Evolutionary conservation across 768 basidiomycete species (phyloP).

Genomic region (Holtermanniella nyarrowii): DNA sequence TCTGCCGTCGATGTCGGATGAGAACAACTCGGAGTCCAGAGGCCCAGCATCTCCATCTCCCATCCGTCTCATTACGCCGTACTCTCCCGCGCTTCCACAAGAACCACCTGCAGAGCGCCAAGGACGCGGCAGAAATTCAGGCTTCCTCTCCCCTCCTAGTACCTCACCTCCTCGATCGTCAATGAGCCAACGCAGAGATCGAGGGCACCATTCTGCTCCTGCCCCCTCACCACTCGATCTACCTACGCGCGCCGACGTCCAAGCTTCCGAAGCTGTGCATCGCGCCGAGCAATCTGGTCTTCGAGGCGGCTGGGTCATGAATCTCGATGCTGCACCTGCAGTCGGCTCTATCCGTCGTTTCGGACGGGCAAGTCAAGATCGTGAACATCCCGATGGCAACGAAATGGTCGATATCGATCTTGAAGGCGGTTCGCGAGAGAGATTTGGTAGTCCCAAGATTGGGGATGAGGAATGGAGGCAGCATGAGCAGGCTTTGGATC

Average conservation of each 20-base stretch:
- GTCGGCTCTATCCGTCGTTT: not conserved
- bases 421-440: constrained; percentile 35
- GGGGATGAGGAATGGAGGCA: constrained; percentile 19
- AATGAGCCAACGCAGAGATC: constrained; percentile 5
- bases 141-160: constrained; percentile 34
- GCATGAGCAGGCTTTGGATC: constrained; percentile 21
- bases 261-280: constrained; percentile 39
- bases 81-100: constrained; percentile 25
- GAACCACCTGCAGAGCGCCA: not conserved
- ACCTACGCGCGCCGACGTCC: constrained; percentile 41
- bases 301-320: constrained; percentile 42
- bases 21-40: constrained; percentile 10
- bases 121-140: constrained; percentile 6
- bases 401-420: constrained; percentile 42
- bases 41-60: constrained; percentile 8
- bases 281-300: constrained; percentile 34
- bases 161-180: constrained; percentile 15
- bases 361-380: not conserved
- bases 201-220: constrained; percentile 10
- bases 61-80: constrained; percentile 31
- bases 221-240: constrained; percentile 35
- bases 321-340: constrained; percentile 17
- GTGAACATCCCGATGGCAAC: not conserved
- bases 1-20: not conserved
- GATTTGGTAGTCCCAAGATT: constrained; percentile 24